Percentiles rank a stretch among this genome's conserved stretches.
phyloP scores from a whole-genome alignment of 208 protist species.

The Crithidia acanthocephali region DNA sequence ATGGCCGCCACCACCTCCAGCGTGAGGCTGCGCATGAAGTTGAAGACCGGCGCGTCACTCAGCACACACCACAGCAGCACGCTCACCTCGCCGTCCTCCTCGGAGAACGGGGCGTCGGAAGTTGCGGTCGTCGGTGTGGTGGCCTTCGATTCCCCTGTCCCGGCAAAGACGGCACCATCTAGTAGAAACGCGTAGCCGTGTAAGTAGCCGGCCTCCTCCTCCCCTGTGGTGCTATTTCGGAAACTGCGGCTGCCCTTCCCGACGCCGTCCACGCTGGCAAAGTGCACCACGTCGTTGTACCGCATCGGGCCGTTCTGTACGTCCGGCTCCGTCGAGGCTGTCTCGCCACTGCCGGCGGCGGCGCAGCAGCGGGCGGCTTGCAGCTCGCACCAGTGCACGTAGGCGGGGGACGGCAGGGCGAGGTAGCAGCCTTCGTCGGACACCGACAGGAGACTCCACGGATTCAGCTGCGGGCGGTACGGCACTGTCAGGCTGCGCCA shows the following conservation, averaged over 20 bases:
- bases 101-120: not conserved
- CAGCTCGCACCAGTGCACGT: conserved; percentile 31
- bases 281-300: conserved; percentile 34
- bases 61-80: conserved; percentile 51
- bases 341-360: not conserved
- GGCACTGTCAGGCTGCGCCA: conserved; percentile 18
- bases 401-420: conserved; percentile 50
- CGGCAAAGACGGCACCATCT: conserved; percentile 28
- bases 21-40: conserved; percentile 56
- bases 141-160: not conserved
- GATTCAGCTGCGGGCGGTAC: conserved; percentile 30
- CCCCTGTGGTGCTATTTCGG: not conserved
- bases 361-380: conserved; percentile 36
- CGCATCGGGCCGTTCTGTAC: conserved; percentile 32
- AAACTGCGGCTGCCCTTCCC: not conserved
- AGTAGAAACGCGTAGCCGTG: conserved; percentile 58
- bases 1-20: conserved; percentile 45
- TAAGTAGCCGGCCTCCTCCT: conserved; percentile 36
- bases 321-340: conserved; percentile 4
- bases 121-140: not conserved
- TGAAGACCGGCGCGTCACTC: conserved; percentile 54
- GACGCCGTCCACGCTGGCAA: conserved; percentile 12
- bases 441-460: conserved; percentile 42
- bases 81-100: conserved; percentile 25
- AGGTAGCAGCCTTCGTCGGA: conserved; percentile 71